phyloP scores from a whole-genome alignment of 345 rosid genomes.

The Citrus sinensis region DNA sequence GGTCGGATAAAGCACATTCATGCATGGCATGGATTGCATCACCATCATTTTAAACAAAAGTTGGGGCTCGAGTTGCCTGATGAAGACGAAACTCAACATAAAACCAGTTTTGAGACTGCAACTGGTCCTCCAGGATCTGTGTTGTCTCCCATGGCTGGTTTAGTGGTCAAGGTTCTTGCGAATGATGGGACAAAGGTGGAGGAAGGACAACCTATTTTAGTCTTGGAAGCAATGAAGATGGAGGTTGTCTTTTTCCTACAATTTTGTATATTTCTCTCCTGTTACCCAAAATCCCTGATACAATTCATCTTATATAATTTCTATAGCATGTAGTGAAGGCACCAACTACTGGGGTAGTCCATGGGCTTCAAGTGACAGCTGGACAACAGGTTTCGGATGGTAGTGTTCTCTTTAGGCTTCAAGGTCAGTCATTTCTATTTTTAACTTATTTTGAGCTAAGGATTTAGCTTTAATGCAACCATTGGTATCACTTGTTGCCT shows the following conservation, averaged over 20 bases:
- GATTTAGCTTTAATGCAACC: background rate
- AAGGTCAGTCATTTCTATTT: constrained; percentile 45
- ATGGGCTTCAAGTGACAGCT: constrained; percentile 59
- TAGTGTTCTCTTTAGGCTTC: constrained; percentile 59
- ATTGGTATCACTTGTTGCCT: background rate
- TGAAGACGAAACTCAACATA: constrained; percentile 56
- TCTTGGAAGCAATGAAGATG: constrained; percentile 98
- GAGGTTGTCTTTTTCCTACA: constrained; percentile 48
- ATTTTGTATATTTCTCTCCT: background rate
- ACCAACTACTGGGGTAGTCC: constrained; percentile 57
- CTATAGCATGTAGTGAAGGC: constrained; percentile 88
- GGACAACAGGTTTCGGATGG: constrained; percentile 84
- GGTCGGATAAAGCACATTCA: constrained; percentile 63
- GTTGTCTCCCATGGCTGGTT: constrained; percentile 93
- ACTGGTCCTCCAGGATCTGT: constrained; percentile 65
- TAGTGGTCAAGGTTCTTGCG: constrained; percentile 80
- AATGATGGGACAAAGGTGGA: constrained; percentile 68
- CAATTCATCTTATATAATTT: background rate
- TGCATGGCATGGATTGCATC: constrained; percentile 66
- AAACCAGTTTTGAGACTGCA: constrained; percentile 42
- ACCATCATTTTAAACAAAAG: constrained; percentile 65
- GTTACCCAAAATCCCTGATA: background rate
- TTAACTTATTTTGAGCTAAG: background rate
- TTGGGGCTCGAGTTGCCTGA: constrained; percentile 52
- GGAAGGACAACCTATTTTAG: constrained; percentile 73